Percentiles rank a stretch among this genome's conserved stretches.
These are phyloP conservation scores for Brettanomyces nanus DNA, from an alignment of 805 yeast species.

Conservation along the genomic window DNA sequence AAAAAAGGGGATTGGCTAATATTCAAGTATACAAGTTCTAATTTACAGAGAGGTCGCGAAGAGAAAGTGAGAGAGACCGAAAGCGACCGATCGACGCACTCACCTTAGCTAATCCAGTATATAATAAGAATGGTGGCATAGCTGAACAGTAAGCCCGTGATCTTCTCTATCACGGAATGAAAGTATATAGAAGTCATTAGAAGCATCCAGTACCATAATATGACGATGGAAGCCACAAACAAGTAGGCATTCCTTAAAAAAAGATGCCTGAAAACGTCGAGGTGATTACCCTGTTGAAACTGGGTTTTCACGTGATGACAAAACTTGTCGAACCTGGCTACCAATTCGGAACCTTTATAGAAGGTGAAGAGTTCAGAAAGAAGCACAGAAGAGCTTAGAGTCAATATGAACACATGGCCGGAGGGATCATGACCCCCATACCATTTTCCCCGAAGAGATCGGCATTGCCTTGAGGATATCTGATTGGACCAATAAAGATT, in stretches of 20 bases:
- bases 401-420: constrained; percentile 81
- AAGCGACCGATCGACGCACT: too few relatives aligned
- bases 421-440: constrained; percentile 91
- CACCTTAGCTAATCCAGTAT: too few relatives aligned
- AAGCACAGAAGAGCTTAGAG: constrained; percentile 57
- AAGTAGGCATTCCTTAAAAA: constrained; percentile 18
- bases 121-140: constrained; percentile 46
- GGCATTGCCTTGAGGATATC: constrained; percentile 35
- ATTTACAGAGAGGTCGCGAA: too few relatives aligned
- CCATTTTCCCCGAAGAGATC: constrained; percentile 62
- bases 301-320: neutral
- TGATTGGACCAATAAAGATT: constrained; percentile 14
- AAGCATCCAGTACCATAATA: constrained; percentile 81
- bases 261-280: constrained; percentile 6
- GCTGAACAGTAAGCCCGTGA: constrained; percentile 62
- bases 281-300: neutral
- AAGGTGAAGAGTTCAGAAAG: constrained; percentile 46
- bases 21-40: too few relatives aligned
- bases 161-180: constrained; percentile 72
- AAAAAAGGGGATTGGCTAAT: too few relatives aligned
- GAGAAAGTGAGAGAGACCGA: too few relatives aligned
- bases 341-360: constrained; percentile 10
- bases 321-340: constrained; percentile 5
- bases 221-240: constrained; percentile 27
- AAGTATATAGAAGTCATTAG: constrained; percentile 77